These are phyloP conservation scores for Diaporthe aspalathi DNA, from an alignment of 2,329 filamentous ascomycete genomes.

Conservation along the genomic window DNA sequence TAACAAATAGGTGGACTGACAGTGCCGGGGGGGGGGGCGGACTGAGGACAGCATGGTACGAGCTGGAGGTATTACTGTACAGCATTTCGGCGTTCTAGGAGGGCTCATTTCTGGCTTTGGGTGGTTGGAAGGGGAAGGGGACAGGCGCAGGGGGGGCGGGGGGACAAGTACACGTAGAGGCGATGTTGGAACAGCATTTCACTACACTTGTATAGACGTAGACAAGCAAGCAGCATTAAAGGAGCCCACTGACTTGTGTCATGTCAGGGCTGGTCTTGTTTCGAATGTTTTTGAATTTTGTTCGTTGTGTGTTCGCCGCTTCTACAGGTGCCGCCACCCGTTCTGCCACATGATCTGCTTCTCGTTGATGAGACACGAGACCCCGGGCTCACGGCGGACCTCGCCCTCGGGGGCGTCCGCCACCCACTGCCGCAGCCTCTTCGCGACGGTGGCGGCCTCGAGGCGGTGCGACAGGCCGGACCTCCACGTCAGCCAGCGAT, in stretches of 20 bases:
- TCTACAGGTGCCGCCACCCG: constrained; percentile 67
- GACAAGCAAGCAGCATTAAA: constrained; percentile 6
- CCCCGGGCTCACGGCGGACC: constrained; percentile 55
- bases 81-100: constrained; percentile 15
- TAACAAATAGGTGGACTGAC: constrained; percentile 68
- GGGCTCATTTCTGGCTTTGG: constrained; percentile 24
- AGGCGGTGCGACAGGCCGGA: constrained; percentile 52
- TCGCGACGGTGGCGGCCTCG: constrained; percentile 52
- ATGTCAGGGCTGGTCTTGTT: not conserved
- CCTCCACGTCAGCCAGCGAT: constrained; percentile 62
- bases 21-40: too few relatives aligned
- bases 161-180: constrained; percentile 2
- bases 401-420: constrained; percentile 48
- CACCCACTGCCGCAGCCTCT: constrained; percentile 56
- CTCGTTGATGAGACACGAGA: constrained; percentile 67
- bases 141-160: not conserved
- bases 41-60: not conserved
- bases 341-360: constrained; percentile 70
- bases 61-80: not conserved
- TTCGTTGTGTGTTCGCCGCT: not conserved
- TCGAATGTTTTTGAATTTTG: not conserved
- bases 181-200: not conserved
- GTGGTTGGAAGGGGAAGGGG: not conserved
- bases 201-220: constrained; percentile 6
- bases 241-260: too few relatives aligned